phyloP scores from a whole-genome alignment of 768 basidiomycete species.

The Lentinula raphanica region DNA sequence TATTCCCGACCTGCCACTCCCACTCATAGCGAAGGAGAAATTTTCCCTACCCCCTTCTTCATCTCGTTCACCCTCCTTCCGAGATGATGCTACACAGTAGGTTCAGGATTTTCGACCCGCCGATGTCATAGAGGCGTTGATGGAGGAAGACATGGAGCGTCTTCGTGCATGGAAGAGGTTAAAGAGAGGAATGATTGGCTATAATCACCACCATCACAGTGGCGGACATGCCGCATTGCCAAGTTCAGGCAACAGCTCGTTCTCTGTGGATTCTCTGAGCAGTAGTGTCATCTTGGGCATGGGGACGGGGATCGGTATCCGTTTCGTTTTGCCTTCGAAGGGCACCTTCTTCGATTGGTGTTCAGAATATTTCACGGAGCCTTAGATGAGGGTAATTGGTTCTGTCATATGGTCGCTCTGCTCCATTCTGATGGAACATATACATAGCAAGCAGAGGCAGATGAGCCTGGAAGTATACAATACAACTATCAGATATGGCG shows the following conservation, averaged over 20 bases:
- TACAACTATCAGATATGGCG: conserved; percentile 97
- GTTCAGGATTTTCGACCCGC: conserved; percentile 60
- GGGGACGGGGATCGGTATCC: conserved; percentile 75
- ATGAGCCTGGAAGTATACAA: conserved; percentile 90
- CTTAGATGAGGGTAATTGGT: conserved; percentile 85
- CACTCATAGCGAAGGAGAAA: conserved; percentile 10
- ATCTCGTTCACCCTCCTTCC: conserved; percentile 19
- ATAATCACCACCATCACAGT: conserved; percentile 23
- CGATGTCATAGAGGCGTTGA: conserved; percentile 82
- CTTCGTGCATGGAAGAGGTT: conserved; percentile 61
- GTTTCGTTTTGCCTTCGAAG: conserved; percentile 84
- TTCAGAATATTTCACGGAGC: conserved; percentile 94
- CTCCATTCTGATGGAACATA: conserved; percentile 11
- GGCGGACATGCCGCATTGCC: conserved; percentile 38
- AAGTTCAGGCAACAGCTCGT: conserved; percentile 73
- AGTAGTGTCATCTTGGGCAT: conserved; percentile 70
- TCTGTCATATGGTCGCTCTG: neutral
- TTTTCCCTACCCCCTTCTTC: conserved; percentile 10
- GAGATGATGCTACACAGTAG: conserved; percentile 20
- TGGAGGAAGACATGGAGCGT: conserved; percentile 94
- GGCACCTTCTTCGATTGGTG: conserved; percentile 96
- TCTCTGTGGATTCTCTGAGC: conserved; percentile 63
- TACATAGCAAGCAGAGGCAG: conserved; percentile 81
- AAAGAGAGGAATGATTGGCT: conserved; percentile 26
- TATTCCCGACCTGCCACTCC: conserved; percentile 57